Evolutionary conservation across 2,329 filamentous ascomycete species (phyloP), one percentile per base, ranked within the genome.

Genomic region (Immersiporthe knoxdaviesiana): DNA sequence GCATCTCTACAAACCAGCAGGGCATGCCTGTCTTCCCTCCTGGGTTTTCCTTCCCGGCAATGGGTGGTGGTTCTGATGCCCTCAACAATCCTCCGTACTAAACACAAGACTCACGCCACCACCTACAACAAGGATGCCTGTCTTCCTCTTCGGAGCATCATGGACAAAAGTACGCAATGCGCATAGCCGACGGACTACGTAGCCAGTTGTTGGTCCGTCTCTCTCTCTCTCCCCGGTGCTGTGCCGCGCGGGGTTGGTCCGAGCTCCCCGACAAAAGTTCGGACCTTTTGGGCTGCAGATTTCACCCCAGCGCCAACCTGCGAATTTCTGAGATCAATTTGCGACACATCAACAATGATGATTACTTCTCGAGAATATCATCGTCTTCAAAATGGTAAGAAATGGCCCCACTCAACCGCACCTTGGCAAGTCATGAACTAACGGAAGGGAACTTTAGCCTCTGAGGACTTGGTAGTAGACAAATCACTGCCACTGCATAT

Each of bases 1-100:
- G 83, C 39, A 78, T 85, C 59, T 75, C 78, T 56, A 79, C 82
- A 35, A 80, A 82, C 3, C 77, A 81, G 4, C 85, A 84, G 73
- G 83, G 83, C n/a, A 83, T 85, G 79, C 82, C 82, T 6, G 80
- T 84, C 70, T 84, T 83, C 71, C 82, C 83, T 2, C 79, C 83
- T 2, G 83, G 83, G 27, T 83, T 83, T 66, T 72, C 75, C 2
- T 84, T 84, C 71, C 79, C 70, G 16, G 66, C 70, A 6, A 56
- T 56, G 52, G 52, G 35, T 35, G 52, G 35, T 35, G 35, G 24
- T 4, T 68, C 70, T 16, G 70, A 70, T 61, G 68, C 68, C 10
- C 58, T 66, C 56, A 70, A 65, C 58, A 71, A 70, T 35, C 69
- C 69, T 61, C 69, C 69, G 8, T 71, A 71, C 47, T 71, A 71